Percentiles rank a stretch among this genome's conserved stretches.
These are phyloP conservation scores for Diaporthe sp. DNA, from an alignment of 2,329 filamentous ascomycete genomes.

Conservation along the genomic window DNA sequence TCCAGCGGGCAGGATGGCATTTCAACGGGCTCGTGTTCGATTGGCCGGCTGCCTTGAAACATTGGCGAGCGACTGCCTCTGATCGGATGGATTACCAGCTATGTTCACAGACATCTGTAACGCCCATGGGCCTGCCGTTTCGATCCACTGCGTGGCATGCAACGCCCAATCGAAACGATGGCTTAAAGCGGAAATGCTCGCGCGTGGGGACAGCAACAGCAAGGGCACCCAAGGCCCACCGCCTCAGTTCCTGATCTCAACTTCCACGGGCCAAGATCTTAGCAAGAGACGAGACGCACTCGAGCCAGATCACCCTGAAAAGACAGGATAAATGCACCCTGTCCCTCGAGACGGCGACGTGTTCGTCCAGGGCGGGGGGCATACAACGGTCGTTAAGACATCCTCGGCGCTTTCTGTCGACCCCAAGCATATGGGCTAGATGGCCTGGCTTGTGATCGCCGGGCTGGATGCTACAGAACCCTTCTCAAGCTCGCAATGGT, in stretches of 20 bases:
- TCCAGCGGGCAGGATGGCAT: constrained; percentile 5
- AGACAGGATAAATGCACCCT: neutral
- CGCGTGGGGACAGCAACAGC: neutral
- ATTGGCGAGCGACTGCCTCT: constrained; percentile 1
- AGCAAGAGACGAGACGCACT: constrained; percentile 20
- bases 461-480: constrained; percentile 10
- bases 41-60: constrained; percentile 15
- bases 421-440: neutral
- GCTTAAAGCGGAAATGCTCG: constrained; percentile 25
- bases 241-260: constrained; percentile 8
- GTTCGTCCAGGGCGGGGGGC: neutral
- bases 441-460: constrained; percentile 7
- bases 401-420: constrained; percentile 18
- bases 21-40: constrained; percentile 15
- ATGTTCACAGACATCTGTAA: neutral
- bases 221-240: neutral
- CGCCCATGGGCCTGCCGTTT: neutral
- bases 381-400: neutral
- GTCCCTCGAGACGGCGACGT: neutral
- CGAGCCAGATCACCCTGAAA: constrained; percentile 7
- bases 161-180: constrained; percentile 31
- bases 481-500: neutral
- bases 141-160: constrained; percentile 1
- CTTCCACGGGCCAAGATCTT: neutral
- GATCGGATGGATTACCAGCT: constrained; percentile 24